Evolutionary conservation across 73 alveolate genomes (phyloP).

Genomic region (Paramecium sexaurelia): DNA sequence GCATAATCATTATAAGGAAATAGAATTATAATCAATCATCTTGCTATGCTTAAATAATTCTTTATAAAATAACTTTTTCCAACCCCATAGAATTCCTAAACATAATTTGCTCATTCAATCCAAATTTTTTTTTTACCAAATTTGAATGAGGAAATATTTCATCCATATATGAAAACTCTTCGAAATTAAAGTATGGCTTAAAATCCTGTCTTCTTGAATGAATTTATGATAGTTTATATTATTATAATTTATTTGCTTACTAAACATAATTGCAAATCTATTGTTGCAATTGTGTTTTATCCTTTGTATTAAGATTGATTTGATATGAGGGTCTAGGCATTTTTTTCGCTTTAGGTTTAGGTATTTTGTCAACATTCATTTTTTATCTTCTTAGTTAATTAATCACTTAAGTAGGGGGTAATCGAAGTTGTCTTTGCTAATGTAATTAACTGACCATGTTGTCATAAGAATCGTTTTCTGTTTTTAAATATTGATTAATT

Average conservation of each 20-base stretch:
- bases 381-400: slow-evolving; percentile 15
- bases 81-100: slow-evolving; percentile 42
- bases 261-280: neutral
- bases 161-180: slow-evolving; percentile 7
- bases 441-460: neutral
- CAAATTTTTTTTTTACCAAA: neutral
- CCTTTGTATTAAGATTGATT: neutral
- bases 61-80: slow-evolving; percentile 21
- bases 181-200: slow-evolving; percentile 11
- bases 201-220: slow-evolving; percentile 24
- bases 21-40: slow-evolving; percentile 3
- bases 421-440: neutral
- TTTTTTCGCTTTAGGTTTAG: neutral
- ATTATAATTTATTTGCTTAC: neutral
- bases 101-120: slow-evolving; percentile 8
- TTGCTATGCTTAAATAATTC: neutral
- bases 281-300: neutral
- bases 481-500: neutral
- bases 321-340: neutral
- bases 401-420: neutral
- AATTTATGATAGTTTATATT: slow-evolving; percentile 15
- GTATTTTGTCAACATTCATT: slow-evolving; percentile 13
- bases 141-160: slow-evolving; percentile 10
- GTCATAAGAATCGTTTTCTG: neutral
- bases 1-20: neutral